Conservation (phyloP, 116 monocot species). For the Dioscorea cayenensis region DNA sequence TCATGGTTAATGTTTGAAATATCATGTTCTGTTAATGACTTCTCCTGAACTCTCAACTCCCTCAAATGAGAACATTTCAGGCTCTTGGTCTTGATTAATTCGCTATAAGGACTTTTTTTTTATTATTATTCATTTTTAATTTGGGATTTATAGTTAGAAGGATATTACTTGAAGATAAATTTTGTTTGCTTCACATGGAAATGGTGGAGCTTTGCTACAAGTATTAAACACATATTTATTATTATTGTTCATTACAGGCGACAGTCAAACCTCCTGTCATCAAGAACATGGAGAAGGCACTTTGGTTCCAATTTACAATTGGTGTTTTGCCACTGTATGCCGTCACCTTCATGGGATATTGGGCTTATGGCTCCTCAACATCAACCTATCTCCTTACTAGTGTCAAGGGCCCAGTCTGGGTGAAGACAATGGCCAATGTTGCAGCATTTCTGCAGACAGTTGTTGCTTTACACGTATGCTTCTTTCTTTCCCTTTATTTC, state of each 20-base stretch:
- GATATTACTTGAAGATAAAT: not conserved
- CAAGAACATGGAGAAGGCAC: constrained; percentile 93
- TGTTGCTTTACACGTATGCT: constrained; percentile 75
- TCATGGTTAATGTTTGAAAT: too few species aligned
- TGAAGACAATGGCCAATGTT: constrained; percentile 61
- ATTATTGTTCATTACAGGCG: not conserved
- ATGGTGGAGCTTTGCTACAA: not conserved
- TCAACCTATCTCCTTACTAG: constrained; percentile 79
- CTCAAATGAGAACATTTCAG: too few species aligned
- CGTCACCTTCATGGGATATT: constrained; percentile 89
- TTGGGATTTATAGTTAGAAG: too few species aligned
- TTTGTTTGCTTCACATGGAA: not conserved
- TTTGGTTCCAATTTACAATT: constrained; percentile 83
- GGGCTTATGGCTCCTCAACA: constrained; percentile 97
- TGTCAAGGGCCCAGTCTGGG: constrained; percentile 73
- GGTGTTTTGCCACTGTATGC: constrained; percentile 79
- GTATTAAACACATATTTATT: not conserved
- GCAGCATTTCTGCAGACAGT: constrained; percentile 93
- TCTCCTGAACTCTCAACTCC: too few species aligned
- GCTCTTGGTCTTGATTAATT: too few species aligned
- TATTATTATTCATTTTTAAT: too few species aligned
- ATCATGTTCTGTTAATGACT: too few species aligned
- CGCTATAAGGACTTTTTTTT: too few species aligned
- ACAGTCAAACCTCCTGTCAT: constrained; percentile 88
- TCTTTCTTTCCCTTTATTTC: not conserved